Conservation (phyloP, 2,329 filamentous ascomycete genomes). For the Colletotrichum endophyticum region DNA sequence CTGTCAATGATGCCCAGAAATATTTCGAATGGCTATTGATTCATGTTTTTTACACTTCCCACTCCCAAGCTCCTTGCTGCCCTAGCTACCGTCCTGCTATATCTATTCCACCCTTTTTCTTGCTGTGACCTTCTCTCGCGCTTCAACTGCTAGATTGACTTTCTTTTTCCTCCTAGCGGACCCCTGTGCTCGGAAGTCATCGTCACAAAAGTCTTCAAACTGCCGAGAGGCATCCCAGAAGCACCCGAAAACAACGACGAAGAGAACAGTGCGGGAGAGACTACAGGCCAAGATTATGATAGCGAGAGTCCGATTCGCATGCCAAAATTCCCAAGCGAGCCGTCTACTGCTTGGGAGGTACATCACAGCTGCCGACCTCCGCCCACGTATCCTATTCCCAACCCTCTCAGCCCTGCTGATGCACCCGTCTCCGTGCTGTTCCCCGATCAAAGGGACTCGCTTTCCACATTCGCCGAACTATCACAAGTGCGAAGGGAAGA, state of each 20-base stretch:
- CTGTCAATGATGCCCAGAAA: too few relatives aligned
- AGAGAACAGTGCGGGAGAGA: not conserved
- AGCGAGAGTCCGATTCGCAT: not conserved
- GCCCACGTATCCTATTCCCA: not conserved
- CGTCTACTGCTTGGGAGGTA: not conserved
- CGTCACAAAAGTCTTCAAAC: not conserved
- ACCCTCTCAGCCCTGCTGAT: not conserved
- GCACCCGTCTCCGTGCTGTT: not conserved
- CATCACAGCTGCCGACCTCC: not conserved
- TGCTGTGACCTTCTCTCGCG: too few relatives aligned
- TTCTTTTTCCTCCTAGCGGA: not conserved
- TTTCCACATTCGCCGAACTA: not conserved
- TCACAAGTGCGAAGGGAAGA: not conserved
- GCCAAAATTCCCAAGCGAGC: not conserved
- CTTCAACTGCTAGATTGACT: too few relatives aligned
- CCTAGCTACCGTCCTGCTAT: too few relatives aligned
- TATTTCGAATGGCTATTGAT: too few relatives aligned
- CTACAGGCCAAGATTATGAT: not conserved
- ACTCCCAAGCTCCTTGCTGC: too few relatives aligned
- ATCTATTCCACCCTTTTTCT: too few relatives aligned
- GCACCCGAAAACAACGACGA: not conserved
- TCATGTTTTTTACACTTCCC: too few relatives aligned
- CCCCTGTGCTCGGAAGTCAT: not conserved
- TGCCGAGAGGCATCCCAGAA: not conserved
- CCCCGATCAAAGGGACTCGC: not conserved